A percentile compares a stretch with the other conserved stretches of the same genome.
Evolutionary conservation across 805 yeast genomes (phyloP).

Genomic region (Cyberlindnera subsufficiens): DNA sequence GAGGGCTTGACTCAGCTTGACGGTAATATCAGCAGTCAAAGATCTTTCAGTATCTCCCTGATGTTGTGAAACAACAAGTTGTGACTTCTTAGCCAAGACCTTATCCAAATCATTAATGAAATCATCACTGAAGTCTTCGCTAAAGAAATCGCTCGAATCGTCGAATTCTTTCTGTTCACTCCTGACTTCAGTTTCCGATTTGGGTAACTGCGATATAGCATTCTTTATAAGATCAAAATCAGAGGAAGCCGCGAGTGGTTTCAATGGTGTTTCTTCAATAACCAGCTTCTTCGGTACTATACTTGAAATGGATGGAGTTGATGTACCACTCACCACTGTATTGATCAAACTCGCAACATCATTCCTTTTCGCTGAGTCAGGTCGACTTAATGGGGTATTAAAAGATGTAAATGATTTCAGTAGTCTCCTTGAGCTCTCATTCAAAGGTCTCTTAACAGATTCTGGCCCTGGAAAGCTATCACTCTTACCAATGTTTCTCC

Average conservation of each 20-base stretch:
- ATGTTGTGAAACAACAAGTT: not conserved
- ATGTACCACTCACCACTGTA: conserved; percentile 9
- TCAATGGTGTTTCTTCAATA: conserved; percentile 13
- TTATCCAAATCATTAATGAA: conserved; percentile 15
- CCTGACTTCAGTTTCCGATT: no score
- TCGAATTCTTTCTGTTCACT: conserved; percentile 4
- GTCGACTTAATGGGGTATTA: conserved; percentile 7
- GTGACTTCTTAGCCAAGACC: not conserved
- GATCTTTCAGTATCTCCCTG: not conserved
- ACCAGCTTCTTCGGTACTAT: not conserved
- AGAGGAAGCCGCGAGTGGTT: not conserved
- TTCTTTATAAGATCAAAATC: not conserved
- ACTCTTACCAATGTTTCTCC: conserved; percentile 4
- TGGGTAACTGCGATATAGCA: not conserved
- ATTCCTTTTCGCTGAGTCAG: conserved; percentile 5
- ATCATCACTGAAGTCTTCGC: conserved; percentile 24
- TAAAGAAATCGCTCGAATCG: conserved; percentile 17
- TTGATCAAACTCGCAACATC: conserved; percentile 17
- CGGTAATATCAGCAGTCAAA: not conserved
- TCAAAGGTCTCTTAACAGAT: conserved; percentile 1
- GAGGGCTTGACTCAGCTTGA: not conserved
- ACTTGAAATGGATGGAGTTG: conserved; percentile 8
- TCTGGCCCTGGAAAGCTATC: conserved; percentile 9
- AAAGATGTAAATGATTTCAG: conserved; percentile 2
- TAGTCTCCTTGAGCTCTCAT: conserved; percentile 4